Evolutionary conservation across 2,329 filamentous ascomycete species (phyloP), one percentile per base, ranked within the genome.

Genomic region (Penicillium hordei): DNA sequence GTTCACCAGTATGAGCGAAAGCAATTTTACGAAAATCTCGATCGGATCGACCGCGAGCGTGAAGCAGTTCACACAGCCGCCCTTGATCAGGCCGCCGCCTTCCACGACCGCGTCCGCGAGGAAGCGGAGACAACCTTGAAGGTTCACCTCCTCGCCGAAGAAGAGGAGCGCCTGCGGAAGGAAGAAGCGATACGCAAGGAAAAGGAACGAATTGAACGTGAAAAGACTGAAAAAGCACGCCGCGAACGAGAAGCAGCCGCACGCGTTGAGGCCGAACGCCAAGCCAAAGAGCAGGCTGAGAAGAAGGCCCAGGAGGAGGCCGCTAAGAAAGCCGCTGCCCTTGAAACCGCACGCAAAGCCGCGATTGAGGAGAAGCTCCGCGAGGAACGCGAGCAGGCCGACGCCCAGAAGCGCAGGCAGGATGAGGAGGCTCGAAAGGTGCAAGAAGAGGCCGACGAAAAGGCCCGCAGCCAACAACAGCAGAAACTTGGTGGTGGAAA

Each of bases 1-100:
- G 75, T 77, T 27, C 74, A 79, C 55, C 72, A 70, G 15, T 78
- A 76, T 63, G 76, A 78, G 53, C 71, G 74, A 6, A 71, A 72
- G 39, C 64, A 70, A 9, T 83, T 84, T 59, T 79, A 85, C 42
- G 81, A 85, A 23, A 82, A 79, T 25, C 82, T 90, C 29, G 86
- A 91, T 58, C 78, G 79, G 40, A 83, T 86, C 51, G 81, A 84
- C 33, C 81, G 83, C 36, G 86, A 89, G 61, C 83, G 82, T 34
- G 86, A 87, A 68, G 78, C 83, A 49, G 80, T 79, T 55, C 88
- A 91, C 69, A 81, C 82, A 57, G 83, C 86, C 64, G 88, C 88
- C 15, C 81, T 93, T 17, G 83, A 83, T 45, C 82, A 83, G 46
- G 88, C 88, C 4, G 84, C 85, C 48, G 79, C 80, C 15, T 83